These are phyloP conservation scores for Sporothrix globosa DNA, from an alignment of 2,329 filamentous ascomycete species.

Conservation along the genomic window DNA sequence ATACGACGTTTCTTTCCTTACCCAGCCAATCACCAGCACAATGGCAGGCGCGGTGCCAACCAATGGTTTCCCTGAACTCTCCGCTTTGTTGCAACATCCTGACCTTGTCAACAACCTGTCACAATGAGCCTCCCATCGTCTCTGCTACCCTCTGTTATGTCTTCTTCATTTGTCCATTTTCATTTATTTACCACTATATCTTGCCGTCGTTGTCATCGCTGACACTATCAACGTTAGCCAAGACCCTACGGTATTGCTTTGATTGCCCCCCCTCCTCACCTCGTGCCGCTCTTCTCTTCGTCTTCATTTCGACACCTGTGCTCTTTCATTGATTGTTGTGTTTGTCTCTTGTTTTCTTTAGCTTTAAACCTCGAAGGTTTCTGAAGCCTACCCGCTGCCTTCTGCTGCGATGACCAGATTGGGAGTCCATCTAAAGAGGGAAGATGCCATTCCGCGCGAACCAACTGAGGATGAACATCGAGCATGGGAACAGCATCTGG, in stretches of 20 bases:
- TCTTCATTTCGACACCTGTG: neutral
- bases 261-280: slow-evolving; percentile 3
- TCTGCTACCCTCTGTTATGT: neutral
- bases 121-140: neutral
- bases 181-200: slow-evolving; percentile 5
- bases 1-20: neutral
- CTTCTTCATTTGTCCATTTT: slow-evolving; percentile 4
- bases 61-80: slow-evolving; percentile 1
- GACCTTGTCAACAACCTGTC: neutral
- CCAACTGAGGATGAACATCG: neutral
- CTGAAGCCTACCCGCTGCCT: neutral
- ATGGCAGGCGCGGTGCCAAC: neutral
- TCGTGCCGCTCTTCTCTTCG: neutral
- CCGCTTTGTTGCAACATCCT: slow-evolving; percentile 12
- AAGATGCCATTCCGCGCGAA: slow-evolving; percentile 15
- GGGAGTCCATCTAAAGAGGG: neutral
- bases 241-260: slow-evolving; percentile 23
- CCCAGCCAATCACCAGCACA: slow-evolving; percentile 12
- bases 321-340: neutral
- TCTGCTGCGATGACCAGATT: neutral
- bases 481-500: neutral
- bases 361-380: neutral
- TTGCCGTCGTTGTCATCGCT: slow-evolving; percentile 26
- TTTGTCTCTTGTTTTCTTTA: neutral
- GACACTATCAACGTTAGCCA: slow-evolving; percentile 3